Base-by-base conservation (phyloP, 2,329 filamentous ascomycete species). In the Epichloe brachyelytri region DNA sequence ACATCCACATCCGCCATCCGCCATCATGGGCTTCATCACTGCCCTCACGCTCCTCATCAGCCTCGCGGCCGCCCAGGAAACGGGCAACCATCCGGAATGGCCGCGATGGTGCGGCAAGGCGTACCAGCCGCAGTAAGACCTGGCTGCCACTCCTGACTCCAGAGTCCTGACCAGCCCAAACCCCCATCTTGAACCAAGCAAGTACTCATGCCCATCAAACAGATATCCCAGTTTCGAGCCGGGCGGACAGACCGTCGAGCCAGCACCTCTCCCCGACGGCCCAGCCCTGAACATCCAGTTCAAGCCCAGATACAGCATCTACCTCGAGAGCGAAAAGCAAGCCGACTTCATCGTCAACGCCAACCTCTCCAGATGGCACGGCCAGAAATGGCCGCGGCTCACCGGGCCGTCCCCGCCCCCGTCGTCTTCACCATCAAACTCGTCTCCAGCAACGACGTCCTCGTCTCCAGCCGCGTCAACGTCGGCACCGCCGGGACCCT, bases 21-120 rank as follows among this genome's bases (percentile, higher is more conserved):
- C 5, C 36, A n/a, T 22, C 15, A 26, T 53, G 45, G 15, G 44
- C 39, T 36, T 19, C 20, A 30, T 50, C 17, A 33, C 48, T 14
- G 20, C 37, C 6, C 17, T 48, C 12, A 12, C 14, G 22, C 20
- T 37, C 22, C 45, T 52, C 12, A 10, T 48, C 17, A 26, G 46
- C 26, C 30, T 55, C 22, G 51, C 40, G 14, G 33, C 33, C 5
- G 55, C 54, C 1, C 62, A 64, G 40, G 62, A 67, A 40, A 71
- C 69, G 2, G 70, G 70, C 2, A 59, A 66, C 12, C 65, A 73
- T 52, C 60, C 67, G 1, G 70, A 71, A 45, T 71, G 68, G 70
- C 66, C 66, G 12, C 62, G 71, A 43, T 74, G 71, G 72, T 75
- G 72, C 52, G 71, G 72, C 17, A 74, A 74, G 50, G 71, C 68